phyloP scores from a whole-genome alignment of 768 basidiomycete genomes.

The Termitomyces sp. region DNA sequence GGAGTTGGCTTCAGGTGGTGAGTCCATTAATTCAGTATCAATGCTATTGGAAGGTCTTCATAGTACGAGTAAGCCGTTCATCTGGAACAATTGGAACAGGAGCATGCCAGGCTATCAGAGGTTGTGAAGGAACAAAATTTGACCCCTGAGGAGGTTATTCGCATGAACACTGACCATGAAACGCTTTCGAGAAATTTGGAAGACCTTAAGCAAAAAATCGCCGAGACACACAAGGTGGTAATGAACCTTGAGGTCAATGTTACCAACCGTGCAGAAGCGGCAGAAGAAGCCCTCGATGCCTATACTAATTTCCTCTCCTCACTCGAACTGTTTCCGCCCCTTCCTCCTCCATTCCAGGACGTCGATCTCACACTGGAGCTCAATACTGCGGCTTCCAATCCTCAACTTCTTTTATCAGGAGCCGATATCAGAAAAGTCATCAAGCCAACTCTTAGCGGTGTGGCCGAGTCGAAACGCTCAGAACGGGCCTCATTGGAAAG shows the following conservation, averaged over 20 bases:
- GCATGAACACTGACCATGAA: slow-evolving; percentile 90
- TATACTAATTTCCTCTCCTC: slow-evolving; percentile 75
- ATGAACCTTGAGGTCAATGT: slow-evolving; percentile 84
- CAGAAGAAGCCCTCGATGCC: slow-evolving; percentile 78
- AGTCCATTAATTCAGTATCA: slow-evolving; percentile 11
- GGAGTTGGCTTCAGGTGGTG: slow-evolving; percentile 57
- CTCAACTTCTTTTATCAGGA: slow-evolving; percentile 64
- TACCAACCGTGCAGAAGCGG: slow-evolving; percentile 71
- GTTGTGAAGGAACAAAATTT: slow-evolving; percentile 87
- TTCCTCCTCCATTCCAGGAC: slow-evolving; percentile 65
- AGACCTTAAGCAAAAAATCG: slow-evolving; percentile 72
- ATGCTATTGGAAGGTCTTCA: not conserved
- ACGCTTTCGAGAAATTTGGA: slow-evolving; percentile 68
- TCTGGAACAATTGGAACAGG: slow-evolving; percentile 59
- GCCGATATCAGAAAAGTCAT: slow-evolving; percentile 69
- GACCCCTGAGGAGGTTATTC: slow-evolving; percentile 83
- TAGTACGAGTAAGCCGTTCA: slow-evolving; percentile 43
- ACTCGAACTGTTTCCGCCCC: slow-evolving; percentile 74
- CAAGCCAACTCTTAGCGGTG: slow-evolving; percentile 69
- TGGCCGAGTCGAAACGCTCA: slow-evolving; percentile 69
- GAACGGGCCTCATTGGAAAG: slow-evolving; percentile 71
- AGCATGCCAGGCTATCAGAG: slow-evolving; percentile 58
- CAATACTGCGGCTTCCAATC: slow-evolving; percentile 72
- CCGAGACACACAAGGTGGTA: slow-evolving; percentile 67
- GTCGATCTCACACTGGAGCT: slow-evolving; percentile 79